A percentile compares a stretch with the other conserved stretches of the same genome.
phyloP scores from a whole-genome alignment of 2,329 filamentous ascomycete genomes.

The Fusarium duplospermum region DNA sequence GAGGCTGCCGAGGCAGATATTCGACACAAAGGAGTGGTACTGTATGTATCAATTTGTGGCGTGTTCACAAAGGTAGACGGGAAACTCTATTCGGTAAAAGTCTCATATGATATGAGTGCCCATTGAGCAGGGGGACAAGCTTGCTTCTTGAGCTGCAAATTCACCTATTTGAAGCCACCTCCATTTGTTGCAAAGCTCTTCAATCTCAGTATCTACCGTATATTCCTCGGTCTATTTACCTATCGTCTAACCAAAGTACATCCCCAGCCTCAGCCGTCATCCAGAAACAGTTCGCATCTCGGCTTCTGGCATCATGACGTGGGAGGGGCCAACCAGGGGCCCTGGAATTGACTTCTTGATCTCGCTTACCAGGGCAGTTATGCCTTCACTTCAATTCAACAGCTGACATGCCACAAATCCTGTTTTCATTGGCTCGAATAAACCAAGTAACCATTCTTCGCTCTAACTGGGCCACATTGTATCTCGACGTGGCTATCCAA shows the following conservation, averaged over 20 bases:
- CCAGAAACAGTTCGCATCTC: neutral
- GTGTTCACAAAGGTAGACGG: neutral
- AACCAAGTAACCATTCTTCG: conserved; percentile 18
- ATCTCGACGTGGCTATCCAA: conserved; percentile 7
- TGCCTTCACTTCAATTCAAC: neutral
- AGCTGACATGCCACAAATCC: neutral
- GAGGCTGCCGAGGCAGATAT: neutral
- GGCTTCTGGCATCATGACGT: neutral
- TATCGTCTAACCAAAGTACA: neutral
- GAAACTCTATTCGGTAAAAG: neutral
- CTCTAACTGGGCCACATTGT: conserved; percentile 11
- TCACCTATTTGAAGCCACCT: neutral
- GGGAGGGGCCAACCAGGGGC: neutral
- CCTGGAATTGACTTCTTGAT: neutral
- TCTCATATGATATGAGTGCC: neutral
- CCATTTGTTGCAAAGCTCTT: neutral
- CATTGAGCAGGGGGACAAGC: neutral
- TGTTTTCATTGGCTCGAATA: neutral
- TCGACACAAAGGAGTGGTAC: neutral
- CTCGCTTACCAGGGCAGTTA: neutral
- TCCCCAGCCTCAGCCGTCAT: neutral
- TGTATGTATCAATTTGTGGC: neutral
- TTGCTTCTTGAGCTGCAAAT: neutral
- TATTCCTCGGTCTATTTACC: neutral
- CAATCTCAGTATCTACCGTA: neutral